Evolutionary conservation across 805 yeast genomes (phyloP), one percentile per base, ranked within the genome.

Genomic region (Torulaspora microellipsoides): DNA sequence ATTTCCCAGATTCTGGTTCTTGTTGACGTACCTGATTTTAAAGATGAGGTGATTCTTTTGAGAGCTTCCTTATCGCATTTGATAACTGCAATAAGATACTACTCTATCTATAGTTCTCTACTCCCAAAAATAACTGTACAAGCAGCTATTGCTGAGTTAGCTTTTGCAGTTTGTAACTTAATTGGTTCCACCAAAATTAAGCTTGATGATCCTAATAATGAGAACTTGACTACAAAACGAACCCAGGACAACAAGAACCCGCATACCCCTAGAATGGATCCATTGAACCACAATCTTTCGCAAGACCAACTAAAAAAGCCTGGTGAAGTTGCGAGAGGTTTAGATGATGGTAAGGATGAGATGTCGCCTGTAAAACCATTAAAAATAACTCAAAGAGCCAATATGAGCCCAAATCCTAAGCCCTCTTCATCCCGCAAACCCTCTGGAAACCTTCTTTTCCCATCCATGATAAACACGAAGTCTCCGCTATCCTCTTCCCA

Each of bases 11-110:
- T 62, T 7, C 34, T 58, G n/a, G 25, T 38, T 8, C 31, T 51
- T 3, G 55, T 54, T 3, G 58, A 52, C 34, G 36, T 53, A 2
- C 57, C 64, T 10, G 55, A 57, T 15, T 60, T 60, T 41, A 55
- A 70, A 45, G 70, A 76, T 46, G 65, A 70, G 58, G 63, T 80
- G 34, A 60, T 70, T 34, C 56, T 78, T 31, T 70, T 85, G 4
- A 77, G 82, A 43, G 82, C 83, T 35, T 73, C 91, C 0, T 75
- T 85, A 17, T 78, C 89, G 13, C 88, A 84, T 63, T 76, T 81
- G 0, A 78, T 91, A 33, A 81, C 95, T 3, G 74, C 88, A 1
- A 77, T 90, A 1, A 73, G 96, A 55, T 86, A 87, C 58, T 84
- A 70, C 61, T 77, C 85, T 0, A 67, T 80, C 9, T 82, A 84